Evolutionary conservation across 139 green algal genomes (phyloP).

Genomic region (Tetradesmus obliquus): DNA sequence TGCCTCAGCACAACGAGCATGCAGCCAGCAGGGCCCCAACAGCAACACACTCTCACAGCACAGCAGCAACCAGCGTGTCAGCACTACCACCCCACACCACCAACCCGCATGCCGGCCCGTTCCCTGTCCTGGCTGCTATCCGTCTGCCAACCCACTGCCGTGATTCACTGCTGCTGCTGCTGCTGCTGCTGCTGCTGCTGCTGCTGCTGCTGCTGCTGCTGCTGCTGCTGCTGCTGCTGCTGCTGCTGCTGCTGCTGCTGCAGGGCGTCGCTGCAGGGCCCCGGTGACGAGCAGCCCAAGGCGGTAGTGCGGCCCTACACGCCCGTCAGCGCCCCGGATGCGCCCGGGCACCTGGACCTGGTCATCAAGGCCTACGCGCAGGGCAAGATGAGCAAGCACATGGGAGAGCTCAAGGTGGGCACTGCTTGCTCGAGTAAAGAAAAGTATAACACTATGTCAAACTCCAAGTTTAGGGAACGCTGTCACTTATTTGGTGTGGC

Average conservation of each 20-base stretch:
- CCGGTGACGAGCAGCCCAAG: constrained; percentile 64
- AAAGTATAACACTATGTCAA: too few species aligned
- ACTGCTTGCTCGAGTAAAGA: background rate
- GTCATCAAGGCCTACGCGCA: constrained; percentile 65
- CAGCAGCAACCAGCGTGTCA: too few species aligned
- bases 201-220: background rate
- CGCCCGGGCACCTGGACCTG: constrained; percentile 45
- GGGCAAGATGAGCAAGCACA: constrained; percentile 79
- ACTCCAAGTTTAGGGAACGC: too few species aligned
- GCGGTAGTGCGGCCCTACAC: constrained; percentile 81
- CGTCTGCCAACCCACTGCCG: background rate
- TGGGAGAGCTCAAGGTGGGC: constrained; percentile 64
- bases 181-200: too few species aligned
- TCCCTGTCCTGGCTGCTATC: too few species aligned
- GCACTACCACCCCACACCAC: too few species aligned
- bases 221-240: background rate
- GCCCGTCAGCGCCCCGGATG: constrained; percentile 58
- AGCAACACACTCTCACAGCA: too few species aligned
- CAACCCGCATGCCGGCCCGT: too few species aligned
- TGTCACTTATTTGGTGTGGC: too few species aligned
- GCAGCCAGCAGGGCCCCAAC: too few species aligned
- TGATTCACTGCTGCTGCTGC: background rate
- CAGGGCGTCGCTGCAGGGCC: constrained; percentile 62
- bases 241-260: background rate
- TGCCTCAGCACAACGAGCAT: too few species aligned